Evolutionary conservation across 2,329 filamentous ascomycete genomes (phyloP), one percentile per base, ranked within the genome.

Genomic region (Rutstroemia sp.): DNA sequence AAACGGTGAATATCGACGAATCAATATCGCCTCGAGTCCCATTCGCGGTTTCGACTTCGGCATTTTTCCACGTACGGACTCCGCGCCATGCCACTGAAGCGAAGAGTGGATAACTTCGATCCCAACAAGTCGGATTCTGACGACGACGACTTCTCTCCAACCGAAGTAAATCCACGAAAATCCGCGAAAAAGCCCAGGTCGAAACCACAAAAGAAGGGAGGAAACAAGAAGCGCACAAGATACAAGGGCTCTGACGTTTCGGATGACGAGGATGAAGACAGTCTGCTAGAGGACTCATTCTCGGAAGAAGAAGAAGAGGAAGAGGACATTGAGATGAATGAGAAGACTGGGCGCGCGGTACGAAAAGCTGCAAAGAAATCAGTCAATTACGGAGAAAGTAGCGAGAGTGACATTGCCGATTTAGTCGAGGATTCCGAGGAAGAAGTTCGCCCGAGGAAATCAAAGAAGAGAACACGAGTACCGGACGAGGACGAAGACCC

Each of bases 61-160:
- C 30, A 49, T 42, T 41, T 19, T 21, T 42, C 6, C 2, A 7
- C 30, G 34, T 7, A 6, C 34, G 38, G 48, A 56, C 12, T 38
- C 17, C 49, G 53, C 60, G 61, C 51, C 55, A 70, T 70, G 68
- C 67, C 67, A 45, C 53, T 44, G 45, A 59, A 58, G 48, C 68
- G 83, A 54, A 86, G 84, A 75, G 71, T 82, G 55, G 77, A 82
- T 60, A 75, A 76, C 54, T 86, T 86, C 63, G 83, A 87, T 68
- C 81, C 80, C 3, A 86, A 85, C 68, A 79, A 83, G 67, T 86
- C 83, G 51, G 83, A 87, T 63, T 75, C 83, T 2, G 78, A 83
- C 50, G 83, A 87, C 66, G 81, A 83, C 61, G 84, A 84, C 68
- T 87, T 86, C 65, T 78, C 83, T 57, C 82, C 82, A 16, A 68